Evolutionary conservation across 2,329 filamentous ascomycete genomes (phyloP).

Genomic region (Claviceps cyperi): DNA sequence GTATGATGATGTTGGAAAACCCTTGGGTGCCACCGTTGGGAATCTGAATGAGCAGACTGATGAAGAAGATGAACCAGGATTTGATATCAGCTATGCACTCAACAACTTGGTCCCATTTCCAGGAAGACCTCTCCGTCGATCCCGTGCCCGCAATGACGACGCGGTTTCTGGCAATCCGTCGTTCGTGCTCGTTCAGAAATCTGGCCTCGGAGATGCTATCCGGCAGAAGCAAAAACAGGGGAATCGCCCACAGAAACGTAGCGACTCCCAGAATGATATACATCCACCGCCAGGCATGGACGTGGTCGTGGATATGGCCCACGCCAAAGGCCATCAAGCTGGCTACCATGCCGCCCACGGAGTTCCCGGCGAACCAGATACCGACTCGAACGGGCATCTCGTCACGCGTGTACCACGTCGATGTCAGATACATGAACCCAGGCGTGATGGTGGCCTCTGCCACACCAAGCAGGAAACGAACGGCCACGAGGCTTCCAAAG

Average conservation of each 20-base stretch:
- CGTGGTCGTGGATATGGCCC: slow-evolving; percentile 32
- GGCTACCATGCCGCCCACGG: slow-evolving; percentile 31
- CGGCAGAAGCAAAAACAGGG: slow-evolving; percentile 34
- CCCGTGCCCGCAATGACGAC: slow-evolving; percentile 37
- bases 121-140: slow-evolving; percentile 30
- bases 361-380: slow-evolving; percentile 41
- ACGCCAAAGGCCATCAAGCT: slow-evolving; percentile 40
- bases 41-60: slow-evolving; percentile 40
- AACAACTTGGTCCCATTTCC: slow-evolving; percentile 34
- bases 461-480: slow-evolving; percentile 38
- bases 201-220: slow-evolving; percentile 38
- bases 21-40: slow-evolving; percentile 48
- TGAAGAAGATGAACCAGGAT: slow-evolving; percentile 42
- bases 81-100: slow-evolving; percentile 45
- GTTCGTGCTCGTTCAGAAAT: slow-evolving; percentile 42
- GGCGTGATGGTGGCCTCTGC: slow-evolving; percentile 40
- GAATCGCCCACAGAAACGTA: slow-evolving; percentile 37
- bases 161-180: slow-evolving; percentile 30
- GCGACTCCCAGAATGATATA: slow-evolving; percentile 37
- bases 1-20: slow-evolving; percentile 43
- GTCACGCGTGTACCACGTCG: slow-evolving; percentile 33
- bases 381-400: slow-evolving; percentile 36
- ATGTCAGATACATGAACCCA: slow-evolving; percentile 37
- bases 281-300: slow-evolving; percentile 42
- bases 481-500: slow-evolving; percentile 22